phyloP scores from a whole-genome alignment of 2,329 filamentous ascomycete genomes.

The Exophiala sideris region DNA sequence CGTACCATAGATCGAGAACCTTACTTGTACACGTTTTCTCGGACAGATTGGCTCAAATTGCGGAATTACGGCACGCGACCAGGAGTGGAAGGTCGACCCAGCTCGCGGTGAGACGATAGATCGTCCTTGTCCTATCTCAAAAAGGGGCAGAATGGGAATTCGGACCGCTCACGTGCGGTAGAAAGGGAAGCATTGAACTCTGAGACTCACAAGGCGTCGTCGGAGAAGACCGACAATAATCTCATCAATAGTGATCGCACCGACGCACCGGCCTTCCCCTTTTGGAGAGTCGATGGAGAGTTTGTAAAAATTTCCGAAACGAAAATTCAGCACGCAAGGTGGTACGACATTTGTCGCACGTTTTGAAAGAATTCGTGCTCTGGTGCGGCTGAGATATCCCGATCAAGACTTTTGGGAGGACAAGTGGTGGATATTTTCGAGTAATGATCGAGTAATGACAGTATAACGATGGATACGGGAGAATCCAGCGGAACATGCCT shows the following conservation, averaged over 20 bases:
- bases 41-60: no score
- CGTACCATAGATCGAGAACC: no score
- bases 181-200: neutral
- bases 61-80: no score
- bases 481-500: slow-evolving; percentile 7
- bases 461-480: neutral
- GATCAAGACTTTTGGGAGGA: slow-evolving; percentile 1
- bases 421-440: slow-evolving; percentile 18
- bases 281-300: neutral
- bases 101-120: no score
- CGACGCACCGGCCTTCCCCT: neutral
- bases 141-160: neutral
- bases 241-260: neutral
- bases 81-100: no score
- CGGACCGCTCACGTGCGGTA: neutral
- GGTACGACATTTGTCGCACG: neutral
- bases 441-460: slow-evolving; percentile 24
- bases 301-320: neutral
- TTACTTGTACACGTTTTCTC: no score
- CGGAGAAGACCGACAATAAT: neutral
- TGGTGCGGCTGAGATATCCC: neutral
- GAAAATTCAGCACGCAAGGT: neutral
- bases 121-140: neutral
- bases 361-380: neutral
- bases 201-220: neutral